Evolutionary conservation across 2,329 filamentous ascomycete species (phyloP), one percentile per base, ranked within the genome.

Genomic region (Clarireedia paspali): DNA sequence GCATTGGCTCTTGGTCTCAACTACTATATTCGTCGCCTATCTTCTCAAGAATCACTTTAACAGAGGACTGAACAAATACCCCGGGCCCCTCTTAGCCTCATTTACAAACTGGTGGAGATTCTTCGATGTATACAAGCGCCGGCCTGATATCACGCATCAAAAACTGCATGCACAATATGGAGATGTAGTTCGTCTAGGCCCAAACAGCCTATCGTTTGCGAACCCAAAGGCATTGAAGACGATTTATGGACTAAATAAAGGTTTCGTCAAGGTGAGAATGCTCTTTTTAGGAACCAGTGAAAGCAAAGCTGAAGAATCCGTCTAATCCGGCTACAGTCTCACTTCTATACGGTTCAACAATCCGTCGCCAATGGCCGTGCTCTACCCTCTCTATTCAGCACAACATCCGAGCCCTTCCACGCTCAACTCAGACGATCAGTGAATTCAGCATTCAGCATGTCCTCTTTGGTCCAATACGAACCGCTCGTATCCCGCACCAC

Each of bases 221-320:
- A 80, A 89, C 61, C 87, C 89, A 0, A 80, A 80, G 57, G 87
- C 87, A 0, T 75, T 92, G 62, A 88, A 88, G 71, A 74, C 75
- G 10, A 91, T 94, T 46, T 95, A 94, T 68, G 88, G 88, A 0
- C 71, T 92, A 45, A 92, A 91, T 68, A 91, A 91, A 70, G 87
- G 88, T 0, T 87, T 90, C 63, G 73, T 80, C 48, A 94, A 94
- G 80, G 87, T 88, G 70, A 48, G 69, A 20, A 1, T 42, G 5
- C 2, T 34, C 9, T 26, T 5, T 27, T 14, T 12, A 12, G 10
- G 6, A 26, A 14, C 6, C 4, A 10, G 9, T 17, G 48, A 36
- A 23, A 9, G 38, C 5, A 50, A 40, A 9, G 3, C 14, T 12
- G 47, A 30, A 44, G 15, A 20, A 45, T n/a, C 36, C 51, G 24